Evolutionary conservation across 495 filamentous ascomycete species (phyloP), one percentile per base, ranked within the genome.

Genomic region (Neurospora sp.): DNA sequence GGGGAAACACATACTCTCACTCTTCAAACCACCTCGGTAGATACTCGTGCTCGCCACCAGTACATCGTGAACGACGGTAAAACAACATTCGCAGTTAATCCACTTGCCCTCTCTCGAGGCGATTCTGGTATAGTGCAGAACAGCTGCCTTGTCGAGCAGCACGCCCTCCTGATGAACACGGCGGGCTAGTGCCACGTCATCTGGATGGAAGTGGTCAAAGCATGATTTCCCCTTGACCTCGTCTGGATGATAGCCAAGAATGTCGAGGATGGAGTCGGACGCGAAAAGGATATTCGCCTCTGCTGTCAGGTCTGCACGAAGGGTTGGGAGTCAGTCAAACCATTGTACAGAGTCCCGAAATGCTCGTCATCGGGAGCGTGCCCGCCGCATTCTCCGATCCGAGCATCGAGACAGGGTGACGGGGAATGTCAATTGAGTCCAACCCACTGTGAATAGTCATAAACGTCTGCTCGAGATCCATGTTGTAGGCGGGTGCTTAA

Each of bases 391-490:
- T 4, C 23, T 66, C 12, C 23, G 12, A 9, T 37, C 23, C 11
- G 54, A 66, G 54, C 54, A 72, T 71, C 62, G 71, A 71, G 70
- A 71, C 71, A 38, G 41, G 73, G 46, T 71, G 75, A 72, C 49
- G 70, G 73, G 40, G 31, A 71, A 69, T 23, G 60, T n/a, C 69
- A 72, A 69, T 54, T 71, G 39, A 71, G 70, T 46, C 77, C 75
- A 76, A 88, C 91, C 84, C 82, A 90, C 94, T 93, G 82, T 96
- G 93, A 76, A 96, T 96, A 75, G 93, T 93, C 84, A 97, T 96
- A 84, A 96, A 96, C 60, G 93, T 97, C 76, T 92, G 93, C 83
- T 96, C 80, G 10, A 77, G 79, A 54, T 82, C 93, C 93, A 96
- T 96, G 79, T 35, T 66, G 54, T 66, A 18, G 14, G 76, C 83